Evolutionary conservation across 139 green algal genomes (phyloP), one percentile per base, ranked within the genome.

Genomic region (Mesotaenium endlicherianum): DNA sequence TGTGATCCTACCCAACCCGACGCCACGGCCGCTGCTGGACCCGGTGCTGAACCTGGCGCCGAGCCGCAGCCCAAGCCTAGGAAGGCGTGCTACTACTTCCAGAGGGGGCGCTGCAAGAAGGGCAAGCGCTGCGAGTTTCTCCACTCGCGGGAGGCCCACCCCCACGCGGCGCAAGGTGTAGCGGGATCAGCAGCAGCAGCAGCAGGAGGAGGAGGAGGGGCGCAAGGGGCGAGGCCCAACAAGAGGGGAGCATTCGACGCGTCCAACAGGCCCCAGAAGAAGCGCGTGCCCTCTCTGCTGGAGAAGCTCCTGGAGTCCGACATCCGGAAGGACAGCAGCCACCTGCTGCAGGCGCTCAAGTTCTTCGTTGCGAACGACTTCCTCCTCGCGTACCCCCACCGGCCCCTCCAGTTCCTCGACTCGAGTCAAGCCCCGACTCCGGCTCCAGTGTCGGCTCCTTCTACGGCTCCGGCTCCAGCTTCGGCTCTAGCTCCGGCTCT

Each of bases 321-420:
- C 44, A 89, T 85, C 36, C 67, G 64, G 78, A 34, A 43, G 3
- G 91, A 93, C 45, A 70, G 85, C 71, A 91, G 82, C 60, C 81
- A 88, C 50, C 55, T 94, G 16, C 88, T 94, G 67, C 91, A 92
- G 64, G 78, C 75, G 75, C 88, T 93, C 77, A 83, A 89, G 34
- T 93, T 93, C 78, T 81, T 93, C 31, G 89, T 93, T 14, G 75
- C 74, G 50, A 93, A 93, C 87, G 83, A 91, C 81, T 86, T 81
- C 5, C 90, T 93, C 42, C 59, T 92, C 16, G 57, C 86, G 38
- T 40, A 45, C 30, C 79, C 60, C 34, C 36, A 68, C 42, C 34
- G n/a, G 42, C 64, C 79, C 6, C 47, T 77, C 30, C 42, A 60
- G 77, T 39, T 75, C 55, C 43, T 75, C 45, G 50, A 64, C 20